phyloP scores from a whole-genome alignment of 805 yeast genomes.

The Clavispora santaluciae region DNA sequence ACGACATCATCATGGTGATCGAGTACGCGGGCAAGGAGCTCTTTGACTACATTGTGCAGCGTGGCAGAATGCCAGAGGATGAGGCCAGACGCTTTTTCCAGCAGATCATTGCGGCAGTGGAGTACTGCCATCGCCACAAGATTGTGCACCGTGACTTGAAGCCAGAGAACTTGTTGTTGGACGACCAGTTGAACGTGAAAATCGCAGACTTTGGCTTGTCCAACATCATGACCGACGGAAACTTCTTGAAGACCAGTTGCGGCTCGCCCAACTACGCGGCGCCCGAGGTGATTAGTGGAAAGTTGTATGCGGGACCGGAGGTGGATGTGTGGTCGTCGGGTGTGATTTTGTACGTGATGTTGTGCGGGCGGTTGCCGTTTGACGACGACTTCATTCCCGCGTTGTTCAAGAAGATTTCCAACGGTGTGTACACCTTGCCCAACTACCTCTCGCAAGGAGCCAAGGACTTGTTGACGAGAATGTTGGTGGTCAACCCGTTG shows the following conservation, averaged over 20 bases:
- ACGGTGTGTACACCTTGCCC: conserved; percentile 90
- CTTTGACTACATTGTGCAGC: conserved; percentile 91
- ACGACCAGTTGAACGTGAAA: conserved; percentile 86
- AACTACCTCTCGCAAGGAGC: conserved; percentile 84
- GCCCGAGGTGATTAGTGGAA: conserved; percentile 93
- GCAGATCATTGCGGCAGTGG: conserved; percentile 94
- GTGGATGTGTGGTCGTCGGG: conserved; percentile 99
- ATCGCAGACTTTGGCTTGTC: conserved; percentile 95
- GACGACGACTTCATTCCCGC: conserved; percentile 97
- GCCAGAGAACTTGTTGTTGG: conserved; percentile 88
- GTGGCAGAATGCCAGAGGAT: conserved; percentile 86
- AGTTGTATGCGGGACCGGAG: conserved; percentile 95
- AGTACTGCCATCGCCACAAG: conserved; percentile 93
- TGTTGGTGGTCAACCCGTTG: conserved; percentile 92
- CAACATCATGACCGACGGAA: conserved; percentile 96
- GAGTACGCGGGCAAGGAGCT: conserved; percentile 96
- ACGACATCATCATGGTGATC: conserved; percentile 95
- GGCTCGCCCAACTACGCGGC: conserved; percentile 98
- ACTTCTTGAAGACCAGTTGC: conserved; percentile 88
- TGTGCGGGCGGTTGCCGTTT: conserved; percentile 92
- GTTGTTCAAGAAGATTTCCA: conserved; percentile 83
- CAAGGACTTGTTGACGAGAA: conserved; percentile 70
- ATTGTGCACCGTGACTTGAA: conserved; percentile 95
- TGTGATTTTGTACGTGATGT: conserved; percentile 90
- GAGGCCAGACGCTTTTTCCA: conserved; percentile 94